Conservation (phyloP, 129 eudicot species). For the Tagetes erecta region DNA sequence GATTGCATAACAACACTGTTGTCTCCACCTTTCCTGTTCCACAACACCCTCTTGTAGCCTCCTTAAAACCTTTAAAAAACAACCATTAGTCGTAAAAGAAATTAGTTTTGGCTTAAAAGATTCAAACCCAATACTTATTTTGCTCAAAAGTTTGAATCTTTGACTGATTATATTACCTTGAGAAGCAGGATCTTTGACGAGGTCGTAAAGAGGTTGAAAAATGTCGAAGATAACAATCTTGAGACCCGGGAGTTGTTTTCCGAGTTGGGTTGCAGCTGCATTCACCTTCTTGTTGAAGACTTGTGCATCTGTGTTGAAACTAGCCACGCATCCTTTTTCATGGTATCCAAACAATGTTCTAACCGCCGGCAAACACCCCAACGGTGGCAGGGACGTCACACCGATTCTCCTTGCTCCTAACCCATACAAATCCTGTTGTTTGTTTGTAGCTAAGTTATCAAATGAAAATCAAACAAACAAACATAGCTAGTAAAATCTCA, state of each 20-base stretch:
- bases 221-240: constrained; percentile 61
- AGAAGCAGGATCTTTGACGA: constrained; percentile 54
- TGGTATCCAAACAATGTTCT: constrained; percentile 72
- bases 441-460: not conserved
- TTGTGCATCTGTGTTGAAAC: constrained; percentile 70
- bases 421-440: constrained; percentile 58
- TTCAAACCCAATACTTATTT: not conserved
- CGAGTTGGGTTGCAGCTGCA: constrained; percentile 51
- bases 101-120: not conserved
- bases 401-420: constrained; percentile 89
- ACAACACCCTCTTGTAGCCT: constrained; percentile 85
- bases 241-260: constrained; percentile 57
- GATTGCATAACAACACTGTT: constrained; percentile 74
- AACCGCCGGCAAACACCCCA: constrained; percentile 83
- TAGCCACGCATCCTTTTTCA: constrained; percentile 68
- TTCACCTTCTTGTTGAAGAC: constrained; percentile 63
- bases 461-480: too few relatives aligned
- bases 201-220: constrained; percentile 63
- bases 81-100: not conserved
- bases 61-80: constrained; percentile 59
- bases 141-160: not conserved
- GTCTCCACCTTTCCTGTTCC: constrained; percentile 90
- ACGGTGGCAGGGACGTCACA: constrained; percentile 87
- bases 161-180: constrained; percentile 43
- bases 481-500: too few relatives aligned